Evolutionary conservation across 345 rosid genomes (phyloP), one percentile per base, ranked within the genome.

Genomic region (Salix arbutifolia): DNA sequence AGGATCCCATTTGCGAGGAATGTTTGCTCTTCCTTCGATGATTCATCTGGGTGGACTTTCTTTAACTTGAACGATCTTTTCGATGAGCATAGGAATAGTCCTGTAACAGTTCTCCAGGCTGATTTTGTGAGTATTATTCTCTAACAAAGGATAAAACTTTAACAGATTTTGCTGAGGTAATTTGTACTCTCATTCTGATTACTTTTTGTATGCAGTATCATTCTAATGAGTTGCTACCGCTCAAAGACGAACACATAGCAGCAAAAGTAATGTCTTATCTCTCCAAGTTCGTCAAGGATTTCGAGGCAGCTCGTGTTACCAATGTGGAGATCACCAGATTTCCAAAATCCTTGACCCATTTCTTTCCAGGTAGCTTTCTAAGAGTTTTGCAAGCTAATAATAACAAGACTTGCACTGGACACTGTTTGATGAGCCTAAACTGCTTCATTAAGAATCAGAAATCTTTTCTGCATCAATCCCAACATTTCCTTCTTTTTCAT

Each of bases 41-140:
- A 87, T 75, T 83, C 87, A 64, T 73, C 81, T 40, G 86, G 89
- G 1, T 87, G 90, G 88, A 84, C 90, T 35, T 85, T 91, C 88
- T 88, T 85, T 26, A 78, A 89, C 80, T 80, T 88, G 87, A 89
- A 84, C 67, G 84, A 61, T n/a, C 84, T 87, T 66, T 75, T 83
- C 1, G 87, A 89, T 2, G 82, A 87, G 73, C 86, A 89, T 56
- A 85, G 81, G 79, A 82, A 80, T 8, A 74, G 80, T 23, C 78
- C 74, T 23, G 71, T 8, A 23, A 90, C 87, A 3, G 77, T 85
- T 65, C 7, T 89, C 35, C 84, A 77, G 77, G 84, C 87, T 70
- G 84, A 88, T 88, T 89, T 89, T 67, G 91, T 91, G 78, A 85
- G 89, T 76, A 28, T 33, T 61, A 23, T 14, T 33, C n/a, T 6